These are phyloP conservation scores for Penicillium aurantiogriseum DNA, from an alignment of 2,329 filamentous ascomycete genomes.

Conservation along the genomic window DNA sequence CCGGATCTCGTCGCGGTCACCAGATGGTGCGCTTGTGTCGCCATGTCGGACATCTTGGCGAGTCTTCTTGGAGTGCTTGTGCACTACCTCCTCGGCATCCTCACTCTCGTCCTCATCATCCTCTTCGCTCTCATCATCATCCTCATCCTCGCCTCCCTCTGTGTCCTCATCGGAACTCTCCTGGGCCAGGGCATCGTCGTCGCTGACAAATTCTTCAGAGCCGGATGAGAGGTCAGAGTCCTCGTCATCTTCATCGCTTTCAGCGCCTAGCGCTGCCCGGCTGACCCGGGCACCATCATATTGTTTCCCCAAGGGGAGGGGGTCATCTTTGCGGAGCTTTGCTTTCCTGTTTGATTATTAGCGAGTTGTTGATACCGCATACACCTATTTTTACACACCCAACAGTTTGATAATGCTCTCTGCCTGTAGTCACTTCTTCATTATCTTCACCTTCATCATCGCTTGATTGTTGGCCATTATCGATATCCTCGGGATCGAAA, in stretches of 20 bases:
- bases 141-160: constrained; percentile 26
- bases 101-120: constrained; percentile 17
- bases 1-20: constrained; percentile 59
- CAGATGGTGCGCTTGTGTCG: constrained; percentile 14
- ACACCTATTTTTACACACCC: constrained; percentile 50
- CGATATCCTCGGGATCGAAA: constrained; percentile 72
- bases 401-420: constrained; percentile 83
- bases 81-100: constrained; percentile 23
- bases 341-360: constrained; percentile 60
- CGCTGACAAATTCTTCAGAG: constrained; percentile 9
- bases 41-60: background rate
- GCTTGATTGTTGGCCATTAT: constrained; percentile 56
- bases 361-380: constrained; percentile 1
- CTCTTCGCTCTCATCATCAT: constrained; percentile 28
- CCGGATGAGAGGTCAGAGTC: constrained; percentile 26
- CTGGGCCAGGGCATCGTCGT: constrained; percentile 21
- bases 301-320: constrained; percentile 68
- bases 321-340: constrained; percentile 73
- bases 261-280: constrained; percentile 63
- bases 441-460: constrained; percentile 54
- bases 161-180: constrained; percentile 31
- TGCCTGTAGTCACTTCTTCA: constrained; percentile 55
- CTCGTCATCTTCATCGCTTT: constrained; percentile 47
- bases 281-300: constrained; percentile 78
- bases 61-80: constrained; percentile 11